These are phyloP conservation scores for Elongisporangium prolatum DNA, from an alignment of 352 stramenopile genomes.

Conservation along the genomic window DNA sequence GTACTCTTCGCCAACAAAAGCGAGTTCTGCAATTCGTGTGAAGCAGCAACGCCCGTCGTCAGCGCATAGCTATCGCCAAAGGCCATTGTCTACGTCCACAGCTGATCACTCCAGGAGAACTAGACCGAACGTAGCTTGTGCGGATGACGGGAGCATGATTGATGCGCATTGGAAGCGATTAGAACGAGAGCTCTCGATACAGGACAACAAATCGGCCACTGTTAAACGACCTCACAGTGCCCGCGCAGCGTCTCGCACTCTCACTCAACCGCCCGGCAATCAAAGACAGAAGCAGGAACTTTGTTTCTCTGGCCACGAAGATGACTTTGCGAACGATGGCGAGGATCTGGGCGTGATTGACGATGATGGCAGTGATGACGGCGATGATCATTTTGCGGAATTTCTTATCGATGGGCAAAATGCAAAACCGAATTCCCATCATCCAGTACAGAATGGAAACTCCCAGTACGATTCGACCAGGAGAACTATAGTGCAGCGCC, in stretches of 20 bases:
- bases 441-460: not conserved
- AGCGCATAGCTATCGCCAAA: constrained; percentile 12
- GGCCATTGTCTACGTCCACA: constrained; percentile 24
- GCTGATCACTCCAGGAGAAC: not conserved
- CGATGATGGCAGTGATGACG: constrained; percentile 20
- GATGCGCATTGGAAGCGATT: constrained; percentile 39
- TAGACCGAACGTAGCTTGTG: not conserved
- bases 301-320: constrained; percentile 17
- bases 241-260: constrained; percentile 7
- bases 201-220: constrained; percentile 14
- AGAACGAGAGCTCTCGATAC: constrained; percentile 25
- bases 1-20: constrained; percentile 21
- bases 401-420: not conserved
- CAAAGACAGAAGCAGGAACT: constrained; percentile 14
- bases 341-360: constrained; percentile 34
- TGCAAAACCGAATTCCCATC: too few relatives aligned
- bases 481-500: constrained; percentile 8
- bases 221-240: constrained; percentile 37
- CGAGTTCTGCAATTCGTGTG: not conserved
- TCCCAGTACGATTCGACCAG: not conserved
- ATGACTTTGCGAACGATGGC: constrained; percentile 32
- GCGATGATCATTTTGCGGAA: not conserved
- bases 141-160: constrained; percentile 10
- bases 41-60: constrained; percentile 14
- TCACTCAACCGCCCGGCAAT: constrained; percentile 4